phyloP scores from a whole-genome alignment of 78 protist genomes.

The Dictyostelium firmibasis region DNA sequence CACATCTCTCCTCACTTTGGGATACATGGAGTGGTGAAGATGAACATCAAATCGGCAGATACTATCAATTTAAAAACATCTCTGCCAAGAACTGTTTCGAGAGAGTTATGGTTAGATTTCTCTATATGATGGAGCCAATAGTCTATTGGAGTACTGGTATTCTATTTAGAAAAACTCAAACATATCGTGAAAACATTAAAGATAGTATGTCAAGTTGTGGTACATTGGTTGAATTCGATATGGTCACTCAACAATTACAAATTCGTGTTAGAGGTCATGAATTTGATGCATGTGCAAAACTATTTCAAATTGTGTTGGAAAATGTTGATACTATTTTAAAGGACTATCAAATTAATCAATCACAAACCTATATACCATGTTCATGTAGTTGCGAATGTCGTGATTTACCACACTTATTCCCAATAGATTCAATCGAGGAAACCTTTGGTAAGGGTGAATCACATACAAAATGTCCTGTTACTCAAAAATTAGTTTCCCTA shows the following conservation, averaged over 20 bases:
- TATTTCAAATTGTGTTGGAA: slow-evolving; percentile 53
- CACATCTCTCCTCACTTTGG: slow-evolving; percentile 22
- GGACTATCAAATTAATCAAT: slow-evolving; percentile 11
- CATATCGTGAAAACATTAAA: slow-evolving; percentile 15
- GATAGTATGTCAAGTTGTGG: slow-evolving; percentile 55
- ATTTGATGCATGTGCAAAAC: slow-evolving; percentile 51
- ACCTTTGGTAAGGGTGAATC: slow-evolving; percentile 45
- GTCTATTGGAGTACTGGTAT: slow-evolving; percentile 50
- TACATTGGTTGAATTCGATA: slow-evolving; percentile 61
- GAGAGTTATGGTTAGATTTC: slow-evolving; percentile 54
- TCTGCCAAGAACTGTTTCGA: slow-evolving; percentile 59
- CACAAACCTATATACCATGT: slow-evolving; percentile 20
- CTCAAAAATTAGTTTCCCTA: slow-evolving; percentile 19
- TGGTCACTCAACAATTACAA: slow-evolving; percentile 10
- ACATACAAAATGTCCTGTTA: slow-evolving; percentile 13
- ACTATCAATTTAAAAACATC: slow-evolving; percentile 25
- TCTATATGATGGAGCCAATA: slow-evolving; percentile 58
- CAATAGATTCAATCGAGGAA: slow-evolving; percentile 31
- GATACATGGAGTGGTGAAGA: slow-evolving; percentile 73
- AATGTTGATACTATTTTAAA: slow-evolving; percentile 64
- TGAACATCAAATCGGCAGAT: slow-evolving; percentile 63
- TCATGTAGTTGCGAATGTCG: slow-evolving; percentile 28
- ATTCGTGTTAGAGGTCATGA: slow-evolving; percentile 69
- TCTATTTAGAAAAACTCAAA: slow-evolving; percentile 50
- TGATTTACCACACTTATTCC: slow-evolving; percentile 9